These are phyloP conservation scores for Coemansia sp. DNA, from an alignment of 192 early-diverging fungal genomes.

Conservation along the genomic window DNA sequence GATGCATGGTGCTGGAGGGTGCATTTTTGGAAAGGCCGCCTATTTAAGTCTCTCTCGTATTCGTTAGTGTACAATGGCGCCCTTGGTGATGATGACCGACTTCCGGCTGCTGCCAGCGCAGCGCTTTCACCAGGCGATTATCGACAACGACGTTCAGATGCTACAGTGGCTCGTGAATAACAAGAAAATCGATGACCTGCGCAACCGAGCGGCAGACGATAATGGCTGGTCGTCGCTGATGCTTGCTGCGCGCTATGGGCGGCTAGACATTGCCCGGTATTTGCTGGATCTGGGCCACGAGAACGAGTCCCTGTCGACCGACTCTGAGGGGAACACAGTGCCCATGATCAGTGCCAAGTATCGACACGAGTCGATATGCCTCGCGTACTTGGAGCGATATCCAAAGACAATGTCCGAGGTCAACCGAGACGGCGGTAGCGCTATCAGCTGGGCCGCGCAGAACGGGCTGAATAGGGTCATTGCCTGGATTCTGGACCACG, in stretches of 20 bases:
- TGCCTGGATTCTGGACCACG: conserved; percentile 43
- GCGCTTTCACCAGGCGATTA: conserved; percentile 42
- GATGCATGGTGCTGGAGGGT: no score
- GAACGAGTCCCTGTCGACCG: conserved; percentile 32
- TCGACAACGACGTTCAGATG: conserved; percentile 44
- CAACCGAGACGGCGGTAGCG: conserved; percentile 47
- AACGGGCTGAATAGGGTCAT: conserved; percentile 49
- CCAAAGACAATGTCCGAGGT: conserved; percentile 52
- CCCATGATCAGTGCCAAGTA: conserved; percentile 54
- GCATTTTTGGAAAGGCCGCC: no score
- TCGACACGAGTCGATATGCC: conserved; percentile 41
- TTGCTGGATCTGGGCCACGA: conserved; percentile 48
- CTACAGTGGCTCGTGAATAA: conserved; percentile 39
- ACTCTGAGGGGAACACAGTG: conserved; percentile 44
- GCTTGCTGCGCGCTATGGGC: conserved; percentile 49
- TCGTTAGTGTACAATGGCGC: conserved; percentile 21
- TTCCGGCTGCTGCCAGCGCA: conserved; percentile 38
- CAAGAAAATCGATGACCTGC: conserved; percentile 40
- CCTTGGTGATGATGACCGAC: conserved; percentile 33
- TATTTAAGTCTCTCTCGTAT: no score
- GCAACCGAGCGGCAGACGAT: conserved; percentile 37
- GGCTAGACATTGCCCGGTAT: conserved; percentile 34
- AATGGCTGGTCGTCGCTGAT: conserved; percentile 52
- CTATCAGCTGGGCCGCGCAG: conserved; percentile 48
- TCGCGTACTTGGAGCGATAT: conserved; percentile 35